phyloP scores from a whole-genome alignment of 148 eudicot species.

The Rhododendron griersonianum region DNA sequence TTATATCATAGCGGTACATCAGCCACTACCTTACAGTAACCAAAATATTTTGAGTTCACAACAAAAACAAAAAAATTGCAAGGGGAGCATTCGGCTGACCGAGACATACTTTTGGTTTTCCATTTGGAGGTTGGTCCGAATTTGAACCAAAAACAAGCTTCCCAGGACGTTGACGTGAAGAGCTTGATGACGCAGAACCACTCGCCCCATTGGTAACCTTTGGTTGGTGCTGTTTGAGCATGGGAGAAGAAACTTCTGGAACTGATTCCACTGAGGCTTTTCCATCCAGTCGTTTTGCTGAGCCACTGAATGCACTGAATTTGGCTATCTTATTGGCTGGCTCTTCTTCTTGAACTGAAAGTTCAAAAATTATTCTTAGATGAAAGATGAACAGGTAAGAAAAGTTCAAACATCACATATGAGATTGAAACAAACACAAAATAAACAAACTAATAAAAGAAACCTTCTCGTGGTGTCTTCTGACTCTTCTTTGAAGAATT shows the following conservation, averaged over 20 bases:
- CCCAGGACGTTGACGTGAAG: slow-evolving; percentile 15
- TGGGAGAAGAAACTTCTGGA: slow-evolving; percentile 9
- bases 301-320: slow-evolving; percentile 21
- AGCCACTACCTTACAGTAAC: neutral
- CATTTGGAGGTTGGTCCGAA: slow-evolving; percentile 14
- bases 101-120: slow-evolving; percentile 16
- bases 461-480: slow-evolving; percentile 18
- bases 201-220: slow-evolving; percentile 2
- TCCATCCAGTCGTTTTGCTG: slow-evolving; percentile 22
- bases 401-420: neutral
- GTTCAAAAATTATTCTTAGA: neutral
- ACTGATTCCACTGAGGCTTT: slow-evolving; percentile 6
- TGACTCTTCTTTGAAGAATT: neutral
- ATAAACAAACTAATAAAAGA: neutral
- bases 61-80: neutral
- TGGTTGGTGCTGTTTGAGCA: slow-evolving; percentile 14
- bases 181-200: slow-evolving; percentile 9
- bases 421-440: neutral
- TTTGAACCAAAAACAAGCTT: slow-evolving; percentile 27
- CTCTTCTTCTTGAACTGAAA: slow-evolving; percentile 18
- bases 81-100: neutral
- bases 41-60: neutral
- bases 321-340: slow-evolving; percentile 14
- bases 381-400: neutral
- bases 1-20: neutral